These are phyloP conservation scores for Rhodotorula sp. DNA, from an alignment of 1,284 basidiomycete species.

Conservation along the genomic window DNA sequence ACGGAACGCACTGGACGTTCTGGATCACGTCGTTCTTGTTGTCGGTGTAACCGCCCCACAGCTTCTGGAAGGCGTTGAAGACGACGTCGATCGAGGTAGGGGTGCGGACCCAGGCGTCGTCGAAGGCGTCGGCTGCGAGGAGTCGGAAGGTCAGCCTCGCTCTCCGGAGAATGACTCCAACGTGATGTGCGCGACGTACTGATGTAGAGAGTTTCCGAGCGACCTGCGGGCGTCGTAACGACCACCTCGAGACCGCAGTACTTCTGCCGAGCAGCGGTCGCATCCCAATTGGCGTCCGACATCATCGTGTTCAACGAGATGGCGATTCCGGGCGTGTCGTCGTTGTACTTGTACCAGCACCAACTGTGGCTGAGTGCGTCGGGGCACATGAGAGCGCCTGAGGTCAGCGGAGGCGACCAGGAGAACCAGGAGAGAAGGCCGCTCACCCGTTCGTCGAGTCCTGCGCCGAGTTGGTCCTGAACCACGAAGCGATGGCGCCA, in stretches of 20 bases:
- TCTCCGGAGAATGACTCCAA: background rate
- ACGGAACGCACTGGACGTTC: conserved; percentile 15
- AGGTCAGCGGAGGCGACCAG: background rate
- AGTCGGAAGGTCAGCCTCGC: background rate
- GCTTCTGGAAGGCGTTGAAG: conserved; percentile 15
- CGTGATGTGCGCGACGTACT: background rate
- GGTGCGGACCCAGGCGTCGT: conserved; percentile 34
- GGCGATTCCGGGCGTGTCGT: conserved; percentile 31
- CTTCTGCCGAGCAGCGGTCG: conserved; percentile 5
- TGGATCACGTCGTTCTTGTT: conserved; percentile 38
- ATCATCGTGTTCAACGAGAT: conserved; percentile 32
- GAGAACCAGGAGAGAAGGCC: background rate
- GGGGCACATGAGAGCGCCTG: too few species aligned
- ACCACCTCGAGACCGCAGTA: conserved; percentile 34
- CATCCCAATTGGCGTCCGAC: conserved; percentile 25
- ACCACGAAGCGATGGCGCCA: conserved; percentile 24
- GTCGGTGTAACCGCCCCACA: conserved; percentile 19
- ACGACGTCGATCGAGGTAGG: conserved; percentile 33
- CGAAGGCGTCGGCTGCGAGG: conserved; percentile 30
- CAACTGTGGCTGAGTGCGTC: conserved; percentile 24
- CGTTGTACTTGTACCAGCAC: conserved; percentile 29
- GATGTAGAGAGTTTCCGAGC: conserved; percentile 8
- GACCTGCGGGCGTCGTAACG: conserved; percentile 26
- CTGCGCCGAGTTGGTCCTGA: conserved; percentile 9
- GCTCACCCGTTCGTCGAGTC: conserved; percentile 32